Percentiles rank a stretch among this genome's conserved stretches.
Conservation (phyloP, 176 grass and related monocot genomes). For the Aegilops tauschii region DNA sequence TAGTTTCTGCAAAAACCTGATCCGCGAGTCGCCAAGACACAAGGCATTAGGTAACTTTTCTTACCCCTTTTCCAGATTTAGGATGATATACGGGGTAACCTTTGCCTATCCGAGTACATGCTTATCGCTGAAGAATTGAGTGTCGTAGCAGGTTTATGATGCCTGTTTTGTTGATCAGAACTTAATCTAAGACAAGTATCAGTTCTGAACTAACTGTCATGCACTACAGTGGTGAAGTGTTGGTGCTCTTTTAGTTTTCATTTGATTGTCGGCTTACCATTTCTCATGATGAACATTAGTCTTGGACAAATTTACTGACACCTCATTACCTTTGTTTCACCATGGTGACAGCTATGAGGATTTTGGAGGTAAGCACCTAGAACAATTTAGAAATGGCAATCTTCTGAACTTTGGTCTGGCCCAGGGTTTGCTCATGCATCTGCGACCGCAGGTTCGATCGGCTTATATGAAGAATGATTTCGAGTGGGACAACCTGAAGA, state of each 20-base stretch:
- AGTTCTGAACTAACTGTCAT: neutral
- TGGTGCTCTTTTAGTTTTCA: neutral
- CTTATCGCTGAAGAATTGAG: neutral
- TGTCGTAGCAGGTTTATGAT: neutral
- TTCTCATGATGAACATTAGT: neutral
- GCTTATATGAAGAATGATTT: constrained; percentile 83
- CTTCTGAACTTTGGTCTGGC: neutral
- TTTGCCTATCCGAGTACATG: neutral
- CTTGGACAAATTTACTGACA: constrained; percentile 16
- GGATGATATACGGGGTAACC: neutral
- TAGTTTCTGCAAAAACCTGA: constrained; percentile 63
- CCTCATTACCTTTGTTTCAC: neutral
- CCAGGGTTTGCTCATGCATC: neutral
- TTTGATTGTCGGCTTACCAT: neutral
- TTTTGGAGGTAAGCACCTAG: constrained; percentile 63
- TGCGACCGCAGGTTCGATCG: constrained; percentile 66
- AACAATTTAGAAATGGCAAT: neutral
- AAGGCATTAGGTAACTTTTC: constrained; percentile 55
- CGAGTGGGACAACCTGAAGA: constrained; percentile 92
- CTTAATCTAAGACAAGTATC: neutral
- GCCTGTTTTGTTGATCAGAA: neutral
- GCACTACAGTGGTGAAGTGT: neutral
- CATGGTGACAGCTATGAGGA: constrained; percentile 63
- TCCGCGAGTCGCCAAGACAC: constrained; percentile 67
- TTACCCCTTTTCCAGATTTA: neutral